Conservation (phyloP, 306 rosid species). For the Myrica gale region DNA sequence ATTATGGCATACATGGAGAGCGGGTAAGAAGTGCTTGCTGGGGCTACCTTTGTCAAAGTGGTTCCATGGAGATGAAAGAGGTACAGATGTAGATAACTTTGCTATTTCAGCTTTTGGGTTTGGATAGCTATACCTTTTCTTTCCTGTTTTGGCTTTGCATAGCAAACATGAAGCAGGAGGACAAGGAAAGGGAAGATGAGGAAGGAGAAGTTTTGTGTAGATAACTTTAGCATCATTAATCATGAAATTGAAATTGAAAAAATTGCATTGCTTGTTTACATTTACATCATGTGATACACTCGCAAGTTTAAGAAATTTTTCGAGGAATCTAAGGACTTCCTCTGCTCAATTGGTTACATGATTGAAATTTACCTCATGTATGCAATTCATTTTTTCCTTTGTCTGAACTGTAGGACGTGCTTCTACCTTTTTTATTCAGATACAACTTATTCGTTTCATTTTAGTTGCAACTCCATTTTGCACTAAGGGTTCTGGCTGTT, state of each 20-base stretch:
- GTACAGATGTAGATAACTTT: conserved; percentile 39
- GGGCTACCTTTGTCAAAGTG: conserved; percentile 99
- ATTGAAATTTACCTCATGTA: not conserved
- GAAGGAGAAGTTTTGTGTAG: not conserved
- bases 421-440: not conserved
- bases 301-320: not conserved
- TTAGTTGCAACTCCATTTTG: not conserved
- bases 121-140: conserved; percentile 23
- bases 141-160: not conserved
- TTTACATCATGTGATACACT: not conserved
- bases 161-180: conserved; percentile 4
- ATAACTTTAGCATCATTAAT: not conserved
- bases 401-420: not conserved
- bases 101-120: conserved; percentile 25
- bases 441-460: not conserved
- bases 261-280: not conserved
- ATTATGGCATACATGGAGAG: conserved; percentile 92
- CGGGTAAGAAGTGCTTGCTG: conserved; percentile 97
- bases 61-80: conserved; percentile 96
- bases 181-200: not conserved
- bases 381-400: not conserved
- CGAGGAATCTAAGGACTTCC: not conserved
- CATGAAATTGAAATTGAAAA: not conserved
- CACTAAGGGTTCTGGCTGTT: not conserved
- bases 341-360: not conserved